Base-by-base conservation (phyloP, 2,329 filamentous ascomycete species). In the Periconia sp. region DNA sequence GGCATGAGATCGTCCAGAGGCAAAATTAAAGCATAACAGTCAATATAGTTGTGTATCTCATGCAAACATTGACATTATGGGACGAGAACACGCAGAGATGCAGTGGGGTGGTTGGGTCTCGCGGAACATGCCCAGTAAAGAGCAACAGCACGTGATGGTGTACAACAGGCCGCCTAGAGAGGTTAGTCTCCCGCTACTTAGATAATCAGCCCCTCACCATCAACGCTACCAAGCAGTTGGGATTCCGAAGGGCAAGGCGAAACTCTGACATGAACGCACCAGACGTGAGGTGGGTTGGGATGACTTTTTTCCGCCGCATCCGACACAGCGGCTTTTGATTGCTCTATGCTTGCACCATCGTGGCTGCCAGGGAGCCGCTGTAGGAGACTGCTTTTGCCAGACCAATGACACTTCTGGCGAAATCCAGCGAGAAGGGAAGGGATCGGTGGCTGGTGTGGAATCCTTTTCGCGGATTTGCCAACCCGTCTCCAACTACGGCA, bases 151-250 rank as follows among this genome's bases (percentile, higher is more conserved):
- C 23, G 23, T 27, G 23, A 27, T 8, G 23, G 23, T 27, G 23
- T 5, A 8, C 3, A 27, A 27, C 8, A 8, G 23, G 23, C 5
- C 23, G 23, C 23, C 23, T 27, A 27, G 8, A 27, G 23, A 3
- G 23, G 23, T 27, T 27, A 27, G 23, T 27, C 23, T 5, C 23
- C 8, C 23, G 23, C 8, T 27, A 8, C 23, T 27, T 27, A n/a
- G n/a, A n/a, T n/a, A 27, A 27, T 27, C 23, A 27, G 23, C 23
- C 23, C 23, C 23, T 8, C 23, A 27, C 23, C 23, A 27, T 27
- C 23, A 53, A 45, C 42, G 40, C 49, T 40, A 43, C 61, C 61
- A 59, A 37, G 49, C 59, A 33, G 57, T 60, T 59, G 61, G 59
- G 23, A 55, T 53, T 46, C 55, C 56, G 47, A 52, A 35, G 49